Percentiles rank a stretch among this genome's conserved stretches.
Conservation (phyloP, 345 rosid species). For the Corchorus olitorius region DNA sequence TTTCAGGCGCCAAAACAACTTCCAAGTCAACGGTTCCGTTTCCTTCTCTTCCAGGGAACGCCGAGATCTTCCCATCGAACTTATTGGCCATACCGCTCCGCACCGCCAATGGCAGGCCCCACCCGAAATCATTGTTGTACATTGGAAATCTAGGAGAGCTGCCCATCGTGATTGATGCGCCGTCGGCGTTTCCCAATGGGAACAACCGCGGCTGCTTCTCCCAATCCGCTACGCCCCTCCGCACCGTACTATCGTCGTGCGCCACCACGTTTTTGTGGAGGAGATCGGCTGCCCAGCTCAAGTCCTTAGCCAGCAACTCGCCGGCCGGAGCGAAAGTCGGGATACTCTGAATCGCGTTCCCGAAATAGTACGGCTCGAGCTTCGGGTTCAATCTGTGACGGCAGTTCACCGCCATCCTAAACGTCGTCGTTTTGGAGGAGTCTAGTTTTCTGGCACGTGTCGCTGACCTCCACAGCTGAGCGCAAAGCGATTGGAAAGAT, state of each 20-base stretch:
- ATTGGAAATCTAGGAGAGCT: constrained; percentile 98
- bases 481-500: constrained; percentile 86
- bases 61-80: constrained; percentile 94
- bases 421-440: constrained; percentile 63
- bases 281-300: constrained; percentile 64
- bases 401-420: constrained; percentile 95
- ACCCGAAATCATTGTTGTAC: constrained; percentile 94
- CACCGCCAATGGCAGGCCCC: constrained; percentile 91
- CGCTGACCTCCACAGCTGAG: constrained; percentile 84
- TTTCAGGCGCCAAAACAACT: constrained; percentile 76
- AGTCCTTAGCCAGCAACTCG: constrained; percentile 58
- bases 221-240: constrained; percentile 69
- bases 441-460: constrained; percentile 79
- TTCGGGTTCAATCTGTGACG: constrained; percentile 82
- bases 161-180: constrained; percentile 97
- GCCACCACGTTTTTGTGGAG: constrained; percentile 83
- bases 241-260: constrained; percentile 65
- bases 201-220: constrained; percentile 80
- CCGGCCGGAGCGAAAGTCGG: constrained; percentile 59
- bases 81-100: constrained; percentile 94
- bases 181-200: constrained; percentile 88
- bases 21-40: constrained; percentile 87
- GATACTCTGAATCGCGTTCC: constrained; percentile 96
- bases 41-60: constrained; percentile 82
- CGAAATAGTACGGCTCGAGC: constrained; percentile 75